Conservation (phyloP, 1,284 basidiomycete species). For the Heimioporus retisporus region DNA sequence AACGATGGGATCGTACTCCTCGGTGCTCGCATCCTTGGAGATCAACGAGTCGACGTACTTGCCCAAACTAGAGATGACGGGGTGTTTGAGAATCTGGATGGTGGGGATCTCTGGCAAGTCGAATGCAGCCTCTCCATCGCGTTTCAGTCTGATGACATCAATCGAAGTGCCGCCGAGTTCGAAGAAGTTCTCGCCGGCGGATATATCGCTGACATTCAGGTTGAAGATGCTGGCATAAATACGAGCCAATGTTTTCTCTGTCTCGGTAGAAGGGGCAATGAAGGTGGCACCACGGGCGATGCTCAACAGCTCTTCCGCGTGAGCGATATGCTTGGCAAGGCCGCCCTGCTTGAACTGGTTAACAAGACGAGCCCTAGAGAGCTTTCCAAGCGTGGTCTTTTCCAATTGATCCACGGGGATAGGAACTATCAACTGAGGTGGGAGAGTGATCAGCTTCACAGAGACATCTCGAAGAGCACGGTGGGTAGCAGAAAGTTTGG, state of each 20-base stretch:
- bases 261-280: slow-evolving; percentile 36
- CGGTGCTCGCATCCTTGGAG: slow-evolving; percentile 22
- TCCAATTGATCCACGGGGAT: slow-evolving; percentile 42
- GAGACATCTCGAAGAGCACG: slow-evolving; percentile 30
- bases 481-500: slow-evolving; percentile 27
- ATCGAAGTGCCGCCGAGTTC: slow-evolving; percentile 46
- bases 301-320: slow-evolving; percentile 40
- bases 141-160: slow-evolving; percentile 46
- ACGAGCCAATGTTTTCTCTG: slow-evolving; percentile 35
- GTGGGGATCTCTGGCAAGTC: slow-evolving; percentile 50
- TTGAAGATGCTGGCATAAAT: slow-evolving; percentile 44
- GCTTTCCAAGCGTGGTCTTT: slow-evolving; percentile 45
- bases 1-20: slow-evolving; percentile 48
- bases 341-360: slow-evolving; percentile 40
- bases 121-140: slow-evolving; percentile 47
- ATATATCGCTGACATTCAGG: slow-evolving; percentile 28
- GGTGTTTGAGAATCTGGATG: slow-evolving; percentile 53
- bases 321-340: slow-evolving; percentile 37
- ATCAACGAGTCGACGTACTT: slow-evolving; percentile 39
- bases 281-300: slow-evolving; percentile 37
- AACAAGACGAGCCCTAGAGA: slow-evolving; percentile 42
- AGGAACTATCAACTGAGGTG: slow-evolving; percentile 38
- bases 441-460: slow-evolving; percentile 37
- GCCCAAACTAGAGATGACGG: slow-evolving; percentile 45
- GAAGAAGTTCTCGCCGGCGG: slow-evolving; percentile 44